Base-by-base conservation (phyloP, 2,329 filamentous ascomycete genomes). In the Fusarium chuoi region DNA sequence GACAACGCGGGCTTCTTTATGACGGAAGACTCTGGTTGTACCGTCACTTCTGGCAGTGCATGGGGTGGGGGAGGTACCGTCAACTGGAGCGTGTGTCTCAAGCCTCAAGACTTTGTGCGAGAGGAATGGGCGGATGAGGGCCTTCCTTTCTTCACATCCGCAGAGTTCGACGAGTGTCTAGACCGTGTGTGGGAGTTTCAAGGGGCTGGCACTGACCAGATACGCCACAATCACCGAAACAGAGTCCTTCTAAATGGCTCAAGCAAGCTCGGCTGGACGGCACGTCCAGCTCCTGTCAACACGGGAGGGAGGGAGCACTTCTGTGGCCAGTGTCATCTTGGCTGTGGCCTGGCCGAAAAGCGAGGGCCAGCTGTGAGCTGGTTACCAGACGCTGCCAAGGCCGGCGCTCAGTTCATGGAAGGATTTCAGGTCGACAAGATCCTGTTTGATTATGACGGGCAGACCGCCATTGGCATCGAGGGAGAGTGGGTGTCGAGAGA, bases 51-150 rank as follows among this genome's bases (percentile, higher is more conserved):
- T 0, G 95, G 93, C 4, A 89, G 90, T 63, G 89, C 89, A 38
- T 97, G 93, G 90, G 95, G 95, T 36, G 95, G 95, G 46, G 95
- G 95, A 62, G 95, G 95, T 11, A 94, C 94, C 0, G 83, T 98
- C 76, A 98, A 98, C 82, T 98, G 95, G 95, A 93, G 87, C 77
- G 89, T 89, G 14, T 85, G 84, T 57, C 83, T 91, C 58, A 85
- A 87, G 75, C 93, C 94, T 0, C 94, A 96, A 79, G 90, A 89
- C 33, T 93, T 87, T 73, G 93, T 98, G 3, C 89, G 95, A 7
- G 86, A 90, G 74, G 94, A 98, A 82, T 98, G 96, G 95, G 91
- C 93, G 1, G 85, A 89, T 57, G 78, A 83, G 22, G 91, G 91
- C 0, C 84, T 98, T 30, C 87, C 89, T 0, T 92, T 97, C 77